Conservation (phyloP, 2,329 filamentous ascomycete species). For the Trichoderma sp. region DNA sequence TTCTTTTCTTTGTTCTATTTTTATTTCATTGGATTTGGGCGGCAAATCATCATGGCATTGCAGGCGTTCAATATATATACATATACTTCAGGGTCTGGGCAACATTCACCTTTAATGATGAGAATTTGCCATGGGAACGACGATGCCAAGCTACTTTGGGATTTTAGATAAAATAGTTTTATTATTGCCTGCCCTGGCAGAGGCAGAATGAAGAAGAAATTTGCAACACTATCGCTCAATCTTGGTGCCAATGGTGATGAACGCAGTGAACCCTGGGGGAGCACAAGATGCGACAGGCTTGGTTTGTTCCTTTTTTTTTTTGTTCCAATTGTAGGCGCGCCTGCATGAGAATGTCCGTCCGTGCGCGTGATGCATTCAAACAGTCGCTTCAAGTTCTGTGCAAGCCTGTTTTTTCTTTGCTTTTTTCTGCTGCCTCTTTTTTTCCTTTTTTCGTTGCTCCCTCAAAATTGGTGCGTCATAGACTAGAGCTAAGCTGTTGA, state of each 20-base stretch:
- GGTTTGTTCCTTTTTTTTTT: not conserved
- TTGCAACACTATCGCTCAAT: not conserved
- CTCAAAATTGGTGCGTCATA: not conserved
- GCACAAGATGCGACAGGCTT: not conserved
- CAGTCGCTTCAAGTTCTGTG: not conserved
- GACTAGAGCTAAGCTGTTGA: not conserved
- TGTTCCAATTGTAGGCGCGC: not conserved
- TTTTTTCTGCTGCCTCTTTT: not conserved
- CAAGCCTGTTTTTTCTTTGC: not conserved
- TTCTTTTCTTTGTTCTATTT: not conserved
- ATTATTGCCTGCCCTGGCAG: not conserved
- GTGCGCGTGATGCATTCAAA: not conserved
- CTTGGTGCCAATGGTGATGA: not conserved
- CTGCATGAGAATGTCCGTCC: not conserved
- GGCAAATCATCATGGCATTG: slow-evolving; percentile 18
- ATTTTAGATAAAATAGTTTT: slow-evolving; percentile 3
- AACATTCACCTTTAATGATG: not conserved
- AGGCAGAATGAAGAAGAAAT: not conserved
- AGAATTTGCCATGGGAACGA: slow-evolving; percentile 8
- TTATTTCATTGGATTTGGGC: slow-evolving; percentile 1
- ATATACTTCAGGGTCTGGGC: slow-evolving; percentile 18
- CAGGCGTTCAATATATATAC: slow-evolving; percentile 20
- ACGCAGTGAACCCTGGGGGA: not conserved
- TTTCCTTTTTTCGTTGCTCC: not conserved
- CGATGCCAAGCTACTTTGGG: slow-evolving; percentile 5